phyloP scores from a whole-genome alignment of 805 yeast species.

The Sugiyamaella mastotermitis region DNA sequence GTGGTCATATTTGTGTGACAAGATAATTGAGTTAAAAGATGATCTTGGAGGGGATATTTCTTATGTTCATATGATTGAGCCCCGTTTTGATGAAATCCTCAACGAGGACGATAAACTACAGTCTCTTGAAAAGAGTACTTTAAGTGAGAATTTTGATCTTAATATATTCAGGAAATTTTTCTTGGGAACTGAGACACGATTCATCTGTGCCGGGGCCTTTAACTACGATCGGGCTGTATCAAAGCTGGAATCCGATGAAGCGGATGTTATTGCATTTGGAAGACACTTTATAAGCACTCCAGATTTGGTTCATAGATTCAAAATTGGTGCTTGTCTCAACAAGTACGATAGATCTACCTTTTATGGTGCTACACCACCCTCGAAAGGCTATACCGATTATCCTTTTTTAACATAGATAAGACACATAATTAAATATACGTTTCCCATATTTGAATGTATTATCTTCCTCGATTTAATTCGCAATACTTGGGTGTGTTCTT shows the following conservation, averaged over 20 bases:
- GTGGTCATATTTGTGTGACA: slow-evolving; percentile 33
- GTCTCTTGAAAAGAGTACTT: too few species aligned
- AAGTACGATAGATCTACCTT: slow-evolving; percentile 46
- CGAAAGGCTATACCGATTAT: slow-evolving; percentile 13
- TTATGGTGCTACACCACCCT: too few species aligned
- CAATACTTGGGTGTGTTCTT: too few species aligned
- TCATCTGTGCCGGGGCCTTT: neutral
- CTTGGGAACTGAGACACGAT: too few species aligned
- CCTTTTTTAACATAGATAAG: slow-evolving; percentile 4
- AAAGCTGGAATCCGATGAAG: slow-evolving; percentile 21
- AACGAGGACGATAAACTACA: too few species aligned
- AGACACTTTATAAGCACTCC: slow-evolving; percentile 51
- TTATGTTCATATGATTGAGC: slow-evolving; percentile 41
- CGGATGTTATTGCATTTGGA: slow-evolving; percentile 36
- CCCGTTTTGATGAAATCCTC: slow-evolving; percentile 26
- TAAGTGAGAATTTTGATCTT: neutral
- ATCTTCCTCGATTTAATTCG: too few species aligned
- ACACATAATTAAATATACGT: too few species aligned
- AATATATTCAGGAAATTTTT: too few species aligned
- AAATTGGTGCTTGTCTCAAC: slow-evolving; percentile 36
- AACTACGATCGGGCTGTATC: slow-evolving; percentile 17
- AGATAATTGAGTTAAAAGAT: slow-evolving; percentile 37
- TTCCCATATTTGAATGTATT: too few species aligned
- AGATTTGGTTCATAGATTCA: slow-evolving; percentile 43
- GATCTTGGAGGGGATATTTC: slow-evolving; percentile 35